These are phyloP conservation scores for Candida vartiovaarae DNA, from an alignment of 805 yeast species.

Conservation along the genomic window DNA sequence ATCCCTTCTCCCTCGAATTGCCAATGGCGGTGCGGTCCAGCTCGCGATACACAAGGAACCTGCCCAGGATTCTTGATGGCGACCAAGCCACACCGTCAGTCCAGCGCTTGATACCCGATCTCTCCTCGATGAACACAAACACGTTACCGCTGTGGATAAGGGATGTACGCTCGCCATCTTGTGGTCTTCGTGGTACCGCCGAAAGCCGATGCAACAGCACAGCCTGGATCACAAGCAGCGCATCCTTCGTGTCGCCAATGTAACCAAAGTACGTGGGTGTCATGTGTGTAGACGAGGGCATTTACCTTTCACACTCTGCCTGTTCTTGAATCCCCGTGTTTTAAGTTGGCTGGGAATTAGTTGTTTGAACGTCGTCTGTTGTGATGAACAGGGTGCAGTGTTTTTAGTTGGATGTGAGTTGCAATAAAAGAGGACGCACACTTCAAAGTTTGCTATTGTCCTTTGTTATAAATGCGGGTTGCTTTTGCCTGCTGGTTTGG, in stretches of 20 bases:
- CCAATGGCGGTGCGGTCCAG: constrained; percentile 35
- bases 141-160: constrained; percentile 72
- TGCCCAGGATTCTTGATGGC: constrained; percentile 80
- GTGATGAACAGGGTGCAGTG: too few species aligned
- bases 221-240: constrained; percentile 76
- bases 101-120: constrained; percentile 86
- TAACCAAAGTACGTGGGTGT: constrained; percentile 37
- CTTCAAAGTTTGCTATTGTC: too few species aligned
- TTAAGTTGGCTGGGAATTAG: too few species aligned
- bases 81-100: constrained; percentile 96
- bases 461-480: too few species aligned
- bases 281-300: constrained; percentile 10
- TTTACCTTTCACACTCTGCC: background rate
- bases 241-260: constrained; percentile 77
- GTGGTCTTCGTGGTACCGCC: constrained; percentile 71
- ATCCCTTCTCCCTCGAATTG: constrained; percentile 6
- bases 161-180: constrained; percentile 61
- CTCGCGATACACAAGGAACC: constrained; percentile 80
- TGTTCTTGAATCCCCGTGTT: too few species aligned
- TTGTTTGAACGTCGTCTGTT: too few species aligned
- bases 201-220: constrained; percentile 53
- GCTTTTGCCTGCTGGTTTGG: too few species aligned
- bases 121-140: constrained; percentile 78
- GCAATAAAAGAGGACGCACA: too few species aligned
- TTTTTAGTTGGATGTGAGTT: too few species aligned